These are phyloP conservation scores for Mycena olivaceomarginata DNA, from an alignment of 768 basidiomycete genomes.

Conservation along the genomic window DNA sequence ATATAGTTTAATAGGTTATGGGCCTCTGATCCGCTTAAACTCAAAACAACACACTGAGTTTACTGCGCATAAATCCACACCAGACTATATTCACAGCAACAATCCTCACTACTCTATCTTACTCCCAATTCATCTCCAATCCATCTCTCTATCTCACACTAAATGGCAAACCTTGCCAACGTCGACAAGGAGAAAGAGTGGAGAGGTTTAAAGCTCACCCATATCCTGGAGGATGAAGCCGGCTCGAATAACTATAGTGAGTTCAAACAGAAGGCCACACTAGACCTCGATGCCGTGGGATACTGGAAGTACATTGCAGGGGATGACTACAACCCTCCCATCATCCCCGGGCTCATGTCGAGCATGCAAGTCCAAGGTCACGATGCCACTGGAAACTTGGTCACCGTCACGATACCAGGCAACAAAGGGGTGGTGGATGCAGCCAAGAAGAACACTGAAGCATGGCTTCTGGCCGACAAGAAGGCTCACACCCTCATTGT, in stretches of 20 bases:
- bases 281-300: constrained; percentile 30
- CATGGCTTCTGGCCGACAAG: constrained; percentile 36
- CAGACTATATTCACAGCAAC: no score
- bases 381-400: constrained; percentile 5
- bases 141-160: no score
- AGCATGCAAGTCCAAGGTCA: constrained; percentile 25
- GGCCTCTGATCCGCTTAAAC: no score
- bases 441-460: constrained; percentile 34
- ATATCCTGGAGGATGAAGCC: no score
- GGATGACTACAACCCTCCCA: constrained; percentile 29
- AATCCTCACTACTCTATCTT: no score
- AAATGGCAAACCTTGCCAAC: no score
- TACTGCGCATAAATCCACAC: no score
- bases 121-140: no score
- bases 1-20: no score
- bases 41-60: no score
- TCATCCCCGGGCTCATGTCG: constrained; percentile 33
- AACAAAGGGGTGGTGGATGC: constrained; percentile 25
- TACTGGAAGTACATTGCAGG: constrained; percentile 40
- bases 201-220: no score
- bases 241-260: constrained; percentile 33
- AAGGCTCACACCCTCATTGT: constrained; percentile 38
- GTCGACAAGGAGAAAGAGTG: no score
- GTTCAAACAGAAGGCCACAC: constrained; percentile 33
- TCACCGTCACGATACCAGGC: constrained; percentile 27